Conservation (phyloP, 73 alveolate genomes). For the Blepharisma stoltei region DNA sequence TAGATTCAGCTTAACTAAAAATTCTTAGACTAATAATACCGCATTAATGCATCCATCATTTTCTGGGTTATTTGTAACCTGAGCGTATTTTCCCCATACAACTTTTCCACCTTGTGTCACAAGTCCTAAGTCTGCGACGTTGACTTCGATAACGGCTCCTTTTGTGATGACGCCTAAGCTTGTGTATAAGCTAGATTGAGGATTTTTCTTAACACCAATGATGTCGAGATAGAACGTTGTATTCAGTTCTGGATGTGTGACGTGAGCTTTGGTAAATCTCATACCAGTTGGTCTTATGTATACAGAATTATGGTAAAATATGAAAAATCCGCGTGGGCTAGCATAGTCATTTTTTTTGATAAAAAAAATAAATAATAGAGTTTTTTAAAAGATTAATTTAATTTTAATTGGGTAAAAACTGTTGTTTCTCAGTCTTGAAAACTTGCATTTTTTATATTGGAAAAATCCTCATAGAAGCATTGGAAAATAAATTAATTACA, state of each 20-base stretch:
- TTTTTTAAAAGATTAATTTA: too few species aligned
- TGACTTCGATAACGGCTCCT: slow-evolving; percentile 95
- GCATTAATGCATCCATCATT: slow-evolving; percentile 98
- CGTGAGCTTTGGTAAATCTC: slow-evolving; percentile 96
- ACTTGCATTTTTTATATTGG: too few species aligned
- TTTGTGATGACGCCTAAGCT: slow-evolving; percentile 94
- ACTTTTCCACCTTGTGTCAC: slow-evolving; percentile 97
- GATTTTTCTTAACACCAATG: slow-evolving; percentile 94
- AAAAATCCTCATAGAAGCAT: too few species aligned
- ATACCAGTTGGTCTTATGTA: slow-evolving; percentile 97
- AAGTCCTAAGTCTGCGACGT: slow-evolving; percentile 94
- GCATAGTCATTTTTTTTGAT: too few species aligned
- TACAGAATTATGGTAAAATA: too few species aligned
- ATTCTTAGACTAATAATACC: slow-evolving; percentile 80
- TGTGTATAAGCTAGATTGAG: slow-evolving; percentile 90
- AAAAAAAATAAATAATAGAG: too few species aligned
- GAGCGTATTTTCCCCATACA: slow-evolving; percentile 97
- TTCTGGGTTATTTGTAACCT: slow-evolving; percentile 97
- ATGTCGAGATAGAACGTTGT: slow-evolving; percentile 91
- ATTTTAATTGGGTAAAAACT: too few species aligned
- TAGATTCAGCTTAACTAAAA: too few species aligned
- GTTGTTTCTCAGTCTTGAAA: too few species aligned
- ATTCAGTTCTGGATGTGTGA: slow-evolving; percentile 97
- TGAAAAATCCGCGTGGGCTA: too few species aligned
- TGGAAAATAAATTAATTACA: too few species aligned